Percentiles rank a stretch among this genome's conserved stretches.
phyloP scores from a whole-genome alignment of 2,329 filamentous ascomycete genomes.

The Talaromyces pinophilus region DNA sequence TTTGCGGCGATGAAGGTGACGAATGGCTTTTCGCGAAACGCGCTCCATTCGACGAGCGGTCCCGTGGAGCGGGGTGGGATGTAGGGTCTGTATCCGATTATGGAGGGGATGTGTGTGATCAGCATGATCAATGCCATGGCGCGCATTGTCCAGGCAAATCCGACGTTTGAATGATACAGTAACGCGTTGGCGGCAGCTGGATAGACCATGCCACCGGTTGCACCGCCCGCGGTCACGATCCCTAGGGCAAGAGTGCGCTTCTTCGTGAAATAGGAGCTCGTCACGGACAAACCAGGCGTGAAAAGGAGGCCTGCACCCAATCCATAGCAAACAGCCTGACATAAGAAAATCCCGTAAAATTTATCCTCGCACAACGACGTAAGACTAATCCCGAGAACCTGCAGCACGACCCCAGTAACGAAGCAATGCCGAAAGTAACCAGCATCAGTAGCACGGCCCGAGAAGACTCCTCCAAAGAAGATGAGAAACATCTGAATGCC shows the following conservation, averaged over 20 bases:
- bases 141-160: slow-evolving; percentile 22
- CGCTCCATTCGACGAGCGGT: slow-evolving; percentile 22
- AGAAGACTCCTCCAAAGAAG: slow-evolving; percentile 47
- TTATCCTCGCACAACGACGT: slow-evolving; percentile 43
- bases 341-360: slow-evolving; percentile 54
- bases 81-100: slow-evolving; percentile 21
- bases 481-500: slow-evolving; percentile 47
- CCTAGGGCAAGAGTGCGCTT: slow-evolving; percentile 44
- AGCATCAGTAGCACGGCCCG: slow-evolving; percentile 46
- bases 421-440: slow-evolving; percentile 42
- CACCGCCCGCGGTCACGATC: slow-evolving; percentile 40
- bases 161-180: slow-evolving; percentile 20
- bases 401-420: slow-evolving; percentile 34
- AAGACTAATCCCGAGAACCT: slow-evolving; percentile 48
- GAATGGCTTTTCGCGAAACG: slow-evolving; percentile 21
- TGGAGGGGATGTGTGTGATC: slow-evolving; percentile 18
- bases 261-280: slow-evolving; percentile 47
- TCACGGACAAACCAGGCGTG: slow-evolving; percentile 42
- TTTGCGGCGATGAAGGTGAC: slow-evolving; percentile 17
- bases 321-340: slow-evolving; percentile 48
- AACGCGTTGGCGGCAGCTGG: slow-evolving; percentile 48
- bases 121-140: slow-evolving; percentile 21
- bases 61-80: slow-evolving; percentile 16
- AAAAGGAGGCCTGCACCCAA: slow-evolving; percentile 47
- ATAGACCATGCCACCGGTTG: slow-evolving; percentile 49